These are phyloP conservation scores for Buxus sempervirens DNA, from an alignment of 164 flowering plant species.

Conservation along the genomic window DNA sequence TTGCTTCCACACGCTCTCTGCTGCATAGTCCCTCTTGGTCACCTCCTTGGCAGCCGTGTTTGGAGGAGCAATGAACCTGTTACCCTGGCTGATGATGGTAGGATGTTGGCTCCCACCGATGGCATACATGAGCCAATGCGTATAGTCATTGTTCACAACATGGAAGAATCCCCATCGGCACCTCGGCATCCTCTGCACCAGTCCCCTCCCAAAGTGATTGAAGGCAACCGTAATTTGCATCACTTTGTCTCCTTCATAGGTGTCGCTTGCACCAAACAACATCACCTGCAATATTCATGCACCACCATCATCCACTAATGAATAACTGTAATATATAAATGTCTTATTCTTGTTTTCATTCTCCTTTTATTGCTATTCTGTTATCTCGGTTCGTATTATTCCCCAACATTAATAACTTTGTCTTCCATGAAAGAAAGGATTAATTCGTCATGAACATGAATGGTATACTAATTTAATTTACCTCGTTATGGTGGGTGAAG, in stretches of 20 bases:
- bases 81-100: slow-evolving; percentile 79
- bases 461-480: no score
- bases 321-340: no score
- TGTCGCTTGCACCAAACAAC: slow-evolving; percentile 66
- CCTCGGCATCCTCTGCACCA: slow-evolving; percentile 80
- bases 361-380: no score
- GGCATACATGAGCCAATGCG: slow-evolving; percentile 83
- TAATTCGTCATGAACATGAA: no score
- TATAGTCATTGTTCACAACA: slow-evolving; percentile 77
- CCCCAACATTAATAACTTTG: no score
- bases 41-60: slow-evolving; percentile 43
- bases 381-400: no score
- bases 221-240: slow-evolving; percentile 77
- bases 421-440: no score
- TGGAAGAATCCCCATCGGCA: slow-evolving; percentile 69
- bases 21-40: slow-evolving; percentile 55
- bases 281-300: slow-evolving; percentile 42
- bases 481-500: slow-evolving; percentile 66
- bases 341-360: no score
- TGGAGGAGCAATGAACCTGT: slow-evolving; percentile 62
- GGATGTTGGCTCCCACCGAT: slow-evolving; percentile 78
- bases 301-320: not conserved
- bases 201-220: slow-evolving; percentile 68
- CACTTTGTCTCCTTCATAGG: slow-evolving; percentile 27
- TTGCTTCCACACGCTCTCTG: slow-evolving; percentile 46